phyloP scores from a whole-genome alignment of 2,329 filamentous ascomycete species.

The Harringtonia lauricola region DNA sequence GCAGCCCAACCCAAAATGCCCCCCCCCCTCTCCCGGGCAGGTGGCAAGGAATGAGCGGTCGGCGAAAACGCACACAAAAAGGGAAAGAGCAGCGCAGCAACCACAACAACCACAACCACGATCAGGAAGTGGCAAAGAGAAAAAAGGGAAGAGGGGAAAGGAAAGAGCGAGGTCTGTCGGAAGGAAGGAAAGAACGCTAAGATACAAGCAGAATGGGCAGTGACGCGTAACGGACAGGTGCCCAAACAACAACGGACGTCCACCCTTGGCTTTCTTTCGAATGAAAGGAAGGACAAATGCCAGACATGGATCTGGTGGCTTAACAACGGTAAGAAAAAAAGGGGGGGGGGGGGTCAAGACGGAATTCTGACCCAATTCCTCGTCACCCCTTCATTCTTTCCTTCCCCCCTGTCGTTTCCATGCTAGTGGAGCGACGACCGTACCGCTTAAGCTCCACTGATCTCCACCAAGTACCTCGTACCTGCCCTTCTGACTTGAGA shows the following conservation, averaged over 20 bases:
- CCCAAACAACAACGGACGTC: background rate
- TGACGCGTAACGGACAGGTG: background rate
- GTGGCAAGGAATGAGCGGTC: too few species aligned
- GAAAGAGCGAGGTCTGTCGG: too few species aligned
- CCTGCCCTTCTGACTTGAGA: too few species aligned
- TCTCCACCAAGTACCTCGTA: conserved; percentile 8
- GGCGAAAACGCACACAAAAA: too few species aligned
- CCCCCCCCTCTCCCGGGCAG: too few species aligned
- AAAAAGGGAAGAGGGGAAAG: too few species aligned
- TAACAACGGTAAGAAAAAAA: background rate
- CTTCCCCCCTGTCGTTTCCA: conserved; percentile 6
- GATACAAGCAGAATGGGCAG: background rate
- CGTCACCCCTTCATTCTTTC: conserved; percentile 7
- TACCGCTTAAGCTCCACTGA: conserved; percentile 6
- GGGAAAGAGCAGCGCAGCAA: too few species aligned
- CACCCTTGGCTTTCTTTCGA: background rate
- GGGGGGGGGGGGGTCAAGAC: background rate
- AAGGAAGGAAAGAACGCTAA: too few species aligned
- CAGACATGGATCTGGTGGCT: too few species aligned
- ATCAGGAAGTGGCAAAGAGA: too few species aligned
- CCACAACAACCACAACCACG: too few species aligned
- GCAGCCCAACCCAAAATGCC: too few species aligned
- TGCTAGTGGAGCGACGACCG: conserved; percentile 3
- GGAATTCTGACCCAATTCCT: conserved; percentile 7
- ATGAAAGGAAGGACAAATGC: background rate